phyloP scores from a whole-genome alignment of 768 basidiomycete genomes.

The Erythrobasidium yunnanense region DNA sequence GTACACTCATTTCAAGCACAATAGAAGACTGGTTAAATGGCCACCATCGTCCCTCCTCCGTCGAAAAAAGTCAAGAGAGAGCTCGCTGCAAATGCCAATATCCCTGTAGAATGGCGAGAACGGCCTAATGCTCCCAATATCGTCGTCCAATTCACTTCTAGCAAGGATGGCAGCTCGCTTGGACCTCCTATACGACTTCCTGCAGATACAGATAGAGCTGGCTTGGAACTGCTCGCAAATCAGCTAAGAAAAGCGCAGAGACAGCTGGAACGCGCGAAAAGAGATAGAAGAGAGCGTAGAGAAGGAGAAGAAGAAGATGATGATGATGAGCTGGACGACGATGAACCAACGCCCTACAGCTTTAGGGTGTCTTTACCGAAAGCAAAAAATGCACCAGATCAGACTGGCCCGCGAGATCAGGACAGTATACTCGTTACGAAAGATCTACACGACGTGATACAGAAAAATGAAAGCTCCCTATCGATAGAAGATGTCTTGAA shows the following conservation, averaged over 20 bases:
- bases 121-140: conserved; percentile 52
- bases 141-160: conserved; percentile 83
- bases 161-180: conserved; percentile 66
- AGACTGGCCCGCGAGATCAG: neutral
- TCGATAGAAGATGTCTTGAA: conserved; percentile 70
- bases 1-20: no score
- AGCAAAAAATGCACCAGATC: conserved; percentile 36
- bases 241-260: conserved; percentile 46
- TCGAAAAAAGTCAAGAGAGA: no score
- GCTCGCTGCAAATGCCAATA: no score
- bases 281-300: conserved; percentile 26
- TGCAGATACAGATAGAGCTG: conserved; percentile 71
- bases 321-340: conserved; percentile 38
- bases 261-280: conserved; percentile 20
- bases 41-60: no score
- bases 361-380: conserved; percentile 69
- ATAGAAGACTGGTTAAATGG: no score
- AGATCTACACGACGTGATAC: conserved; percentile 42
- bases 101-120: neutral
- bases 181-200: conserved; percentile 83
- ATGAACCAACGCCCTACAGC: conserved; percentile 82
- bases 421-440: conserved; percentile 48
- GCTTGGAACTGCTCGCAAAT: conserved; percentile 78
- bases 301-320: conserved; percentile 4
- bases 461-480: conserved; percentile 47